phyloP scores from a whole-genome alignment of 2,329 filamentous ascomycete genomes.

The Microsporum canis region DNA sequence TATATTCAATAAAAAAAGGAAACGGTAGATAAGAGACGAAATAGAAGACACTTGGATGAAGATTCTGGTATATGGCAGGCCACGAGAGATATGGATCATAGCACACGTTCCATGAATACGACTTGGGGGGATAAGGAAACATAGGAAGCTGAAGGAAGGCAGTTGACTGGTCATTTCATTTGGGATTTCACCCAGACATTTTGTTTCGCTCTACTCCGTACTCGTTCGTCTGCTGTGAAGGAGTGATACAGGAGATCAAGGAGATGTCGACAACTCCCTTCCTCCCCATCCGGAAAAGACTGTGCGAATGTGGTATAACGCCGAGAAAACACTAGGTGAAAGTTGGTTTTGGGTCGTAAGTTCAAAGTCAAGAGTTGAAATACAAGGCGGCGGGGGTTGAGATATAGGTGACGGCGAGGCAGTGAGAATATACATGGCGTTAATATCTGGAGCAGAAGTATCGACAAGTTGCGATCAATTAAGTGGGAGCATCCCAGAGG shows the following conservation, averaged over 20 bases:
- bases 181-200: background rate
- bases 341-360: slow-evolving; percentile 1
- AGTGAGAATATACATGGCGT: background rate
- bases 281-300: background rate
- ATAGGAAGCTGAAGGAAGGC: background rate
- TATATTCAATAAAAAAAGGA: background rate
- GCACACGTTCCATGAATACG: background rate
- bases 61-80: background rate
- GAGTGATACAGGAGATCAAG: background rate
- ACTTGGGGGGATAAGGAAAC: background rate
- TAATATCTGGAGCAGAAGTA: background rate
- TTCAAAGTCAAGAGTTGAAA: background rate
- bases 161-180: background rate
- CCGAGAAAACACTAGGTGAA: background rate
- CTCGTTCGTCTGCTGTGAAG: background rate
- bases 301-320: background rate
- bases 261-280: background rate
- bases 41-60: background rate
- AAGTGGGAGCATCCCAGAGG: background rate
- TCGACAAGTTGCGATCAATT: slow-evolving; percentile 1
- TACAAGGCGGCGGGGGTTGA: background rate
- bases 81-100: background rate
- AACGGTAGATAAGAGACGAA: background rate
- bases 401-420: background rate
- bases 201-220: background rate